Conservation (phyloP, 2,329 filamentous ascomycete species). For the Diplodia corticola region DNA sequence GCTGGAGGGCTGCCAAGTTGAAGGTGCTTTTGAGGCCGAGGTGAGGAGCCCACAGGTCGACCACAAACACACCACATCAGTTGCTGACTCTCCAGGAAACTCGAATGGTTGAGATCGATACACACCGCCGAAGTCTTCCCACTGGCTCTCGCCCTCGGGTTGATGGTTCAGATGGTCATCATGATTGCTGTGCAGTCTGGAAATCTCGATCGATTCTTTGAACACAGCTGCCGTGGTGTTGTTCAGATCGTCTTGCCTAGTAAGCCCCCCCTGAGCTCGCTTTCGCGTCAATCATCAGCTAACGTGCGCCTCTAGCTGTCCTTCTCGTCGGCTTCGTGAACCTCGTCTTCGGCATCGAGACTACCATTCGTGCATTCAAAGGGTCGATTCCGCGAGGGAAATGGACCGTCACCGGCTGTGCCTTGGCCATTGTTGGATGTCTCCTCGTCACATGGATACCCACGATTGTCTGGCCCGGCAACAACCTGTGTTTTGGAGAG, state of each 20-base stretch:
- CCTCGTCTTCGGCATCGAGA: constrained; percentile 65
- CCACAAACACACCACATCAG: background rate
- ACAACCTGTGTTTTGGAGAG: constrained; percentile 65
- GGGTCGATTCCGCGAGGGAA: constrained; percentile 55
- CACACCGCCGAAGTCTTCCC: constrained; percentile 44
- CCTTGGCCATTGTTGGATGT: constrained; percentile 53
- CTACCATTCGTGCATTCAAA: constrained; percentile 57
- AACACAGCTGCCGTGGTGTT: constrained; percentile 37
- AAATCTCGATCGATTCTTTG: constrained; percentile 40
- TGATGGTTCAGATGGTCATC: constrained; percentile 40
- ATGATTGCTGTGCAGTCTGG: constrained; percentile 43
- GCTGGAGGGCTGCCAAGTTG: constrained; percentile 37
- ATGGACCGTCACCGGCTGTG: constrained; percentile 61
- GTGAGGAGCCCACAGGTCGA: constrained; percentile 29
- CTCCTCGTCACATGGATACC: constrained; percentile 60
- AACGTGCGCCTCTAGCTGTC: constrained; percentile 50
- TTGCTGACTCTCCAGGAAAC: constrained; percentile 32
- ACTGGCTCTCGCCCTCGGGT: constrained; percentile 41
- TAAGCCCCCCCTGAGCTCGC: constrained; percentile 29
- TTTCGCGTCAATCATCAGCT: background rate
- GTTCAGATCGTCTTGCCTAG: constrained; percentile 42
- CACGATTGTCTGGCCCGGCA: constrained; percentile 56
- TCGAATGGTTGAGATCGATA: constrained; percentile 39
- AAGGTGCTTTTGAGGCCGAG: constrained; percentile 35
- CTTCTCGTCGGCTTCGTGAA: constrained; percentile 68